phyloP scores from a whole-genome alignment of 164 flowering plant genomes.

The Vitis riparia region DNA sequence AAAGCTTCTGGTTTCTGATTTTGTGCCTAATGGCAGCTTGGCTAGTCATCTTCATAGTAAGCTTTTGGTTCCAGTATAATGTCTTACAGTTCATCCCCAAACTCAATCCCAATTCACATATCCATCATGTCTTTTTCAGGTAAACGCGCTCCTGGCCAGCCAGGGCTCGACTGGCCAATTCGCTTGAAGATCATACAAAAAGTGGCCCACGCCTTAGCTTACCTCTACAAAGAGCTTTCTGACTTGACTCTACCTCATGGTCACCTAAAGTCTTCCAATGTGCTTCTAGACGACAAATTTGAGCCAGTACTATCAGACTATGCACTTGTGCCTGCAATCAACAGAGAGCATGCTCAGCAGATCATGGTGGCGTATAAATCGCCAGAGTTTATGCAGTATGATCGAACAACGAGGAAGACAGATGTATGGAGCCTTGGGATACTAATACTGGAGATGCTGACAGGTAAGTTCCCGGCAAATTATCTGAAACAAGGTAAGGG shows the following conservation, averaged over 20 bases:
- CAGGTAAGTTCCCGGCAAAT: slow-evolving; percentile 61
- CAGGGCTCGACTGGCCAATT: slow-evolving; percentile 53
- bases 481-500: slow-evolving; percentile 41
- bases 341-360: slow-evolving; percentile 46
- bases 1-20: slow-evolving; percentile 58
- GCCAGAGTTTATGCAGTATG: slow-evolving; percentile 41
- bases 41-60: slow-evolving; percentile 65
- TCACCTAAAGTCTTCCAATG: slow-evolving; percentile 67
- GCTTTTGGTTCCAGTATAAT: not conserved
- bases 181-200: slow-evolving; percentile 58
- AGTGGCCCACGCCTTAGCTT: slow-evolving; percentile 45
- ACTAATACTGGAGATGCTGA: slow-evolving; percentile 54
- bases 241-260: slow-evolving; percentile 48
- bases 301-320: slow-evolving; percentile 51
- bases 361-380: slow-evolving; percentile 65
- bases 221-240: slow-evolving; percentile 53
- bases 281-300: slow-evolving; percentile 40
- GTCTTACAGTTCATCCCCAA: no score
- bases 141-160: slow-evolving; percentile 20
- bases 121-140: slow-evolving; percentile 22
- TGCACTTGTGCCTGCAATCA: slow-evolving; percentile 41
- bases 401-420: slow-evolving; percentile 35
- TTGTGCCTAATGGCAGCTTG: slow-evolving; percentile 54
- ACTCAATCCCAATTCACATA: no score
- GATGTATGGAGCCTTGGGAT: slow-evolving; percentile 71